These are phyloP conservation scores for Choiromyces venosus DNA, from an alignment of 495 filamentous ascomycete genomes.

Conservation along the genomic window DNA sequence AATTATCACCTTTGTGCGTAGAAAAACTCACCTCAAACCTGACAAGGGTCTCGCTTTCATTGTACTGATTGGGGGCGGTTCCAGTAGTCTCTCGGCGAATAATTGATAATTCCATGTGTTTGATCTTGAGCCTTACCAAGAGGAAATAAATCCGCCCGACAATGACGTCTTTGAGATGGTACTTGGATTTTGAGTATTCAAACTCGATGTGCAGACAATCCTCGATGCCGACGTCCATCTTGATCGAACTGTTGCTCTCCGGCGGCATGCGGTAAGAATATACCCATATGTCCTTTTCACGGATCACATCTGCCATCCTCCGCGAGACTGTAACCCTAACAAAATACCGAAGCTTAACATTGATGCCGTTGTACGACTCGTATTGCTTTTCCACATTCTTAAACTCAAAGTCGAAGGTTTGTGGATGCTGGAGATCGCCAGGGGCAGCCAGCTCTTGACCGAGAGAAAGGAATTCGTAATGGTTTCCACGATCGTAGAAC, in stretches of 20 bases:
- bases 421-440: constrained; percentile 95
- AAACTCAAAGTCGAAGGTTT: constrained; percentile 99
- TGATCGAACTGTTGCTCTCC: constrained; percentile 96
- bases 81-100: constrained; percentile 96
- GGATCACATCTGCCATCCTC: constrained; percentile 93
- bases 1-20: constrained; percentile 3
- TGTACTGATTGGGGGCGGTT: constrained; percentile 99
- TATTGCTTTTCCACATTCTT: constrained; percentile 99
- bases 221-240: constrained; percentile 99
- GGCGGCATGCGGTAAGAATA: constrained; percentile 98
- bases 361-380: constrained; percentile 99
- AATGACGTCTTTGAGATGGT: constrained; percentile 99
- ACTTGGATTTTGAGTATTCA: constrained; percentile 98
- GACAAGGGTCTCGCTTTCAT: constrained; percentile 97
- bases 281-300: constrained; percentile 99
- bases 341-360: constrained; percentile 97
- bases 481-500: constrained; percentile 98
- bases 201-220: constrained; percentile 99
- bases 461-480: constrained; percentile 96
- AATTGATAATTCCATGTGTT: constrained; percentile 99
- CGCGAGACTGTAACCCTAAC: constrained; percentile 92
- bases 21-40: constrained; percentile 77
- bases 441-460: constrained; percentile 94
- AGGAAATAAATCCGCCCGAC: constrained; percentile 99
- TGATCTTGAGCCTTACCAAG: constrained; percentile 96